Percentiles rank a stretch among this genome's conserved stretches.
These are phyloP conservation scores for Gymnopilus junonius DNA, from an alignment of 768 basidiomycete species.

Conservation along the genomic window DNA sequence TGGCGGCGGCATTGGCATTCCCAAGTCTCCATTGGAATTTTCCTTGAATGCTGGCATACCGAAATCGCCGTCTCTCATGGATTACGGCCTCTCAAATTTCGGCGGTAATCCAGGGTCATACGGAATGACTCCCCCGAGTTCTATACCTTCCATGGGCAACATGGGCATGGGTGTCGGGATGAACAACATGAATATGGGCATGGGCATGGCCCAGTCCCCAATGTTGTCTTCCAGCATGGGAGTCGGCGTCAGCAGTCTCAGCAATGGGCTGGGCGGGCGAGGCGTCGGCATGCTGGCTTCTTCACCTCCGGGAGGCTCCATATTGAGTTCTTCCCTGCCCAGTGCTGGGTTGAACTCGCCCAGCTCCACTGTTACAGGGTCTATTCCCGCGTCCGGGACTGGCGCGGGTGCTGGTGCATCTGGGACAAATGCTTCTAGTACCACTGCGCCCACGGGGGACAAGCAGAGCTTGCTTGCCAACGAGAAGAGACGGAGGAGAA, in stretches of 20 bases:
- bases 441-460: conserved; percentile 24
- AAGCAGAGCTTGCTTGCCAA: conserved; percentile 68
- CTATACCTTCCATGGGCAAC: neutral
- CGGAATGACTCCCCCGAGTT: conserved; percentile 11
- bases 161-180: conserved; percentile 18
- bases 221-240: conserved; percentile 1
- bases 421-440: neutral
- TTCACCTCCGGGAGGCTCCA: neutral
- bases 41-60: neutral
- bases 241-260: neutral
- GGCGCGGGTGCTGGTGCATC: neutral
- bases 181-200: conserved; percentile 4
- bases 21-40: neutral
- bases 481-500: conserved; percentile 79
- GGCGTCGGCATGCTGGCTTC: neutral
- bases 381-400: neutral
- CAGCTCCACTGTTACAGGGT: neutral
- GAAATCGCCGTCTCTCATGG: conserved; percentile 6
- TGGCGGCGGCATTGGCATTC: conserved; percentile 4
- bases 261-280: neutral
- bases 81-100: conserved; percentile 3
- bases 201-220: conserved; percentile 4
- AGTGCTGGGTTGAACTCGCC: neutral
- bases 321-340: neutral
- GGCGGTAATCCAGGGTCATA: neutral